Percentiles rank a stretch among this genome's conserved stretches.
These are phyloP conservation scores for Bolboschoenus planiculmis DNA, from an alignment of 176 grass and related monocot genomes.

Conservation along the genomic window DNA sequence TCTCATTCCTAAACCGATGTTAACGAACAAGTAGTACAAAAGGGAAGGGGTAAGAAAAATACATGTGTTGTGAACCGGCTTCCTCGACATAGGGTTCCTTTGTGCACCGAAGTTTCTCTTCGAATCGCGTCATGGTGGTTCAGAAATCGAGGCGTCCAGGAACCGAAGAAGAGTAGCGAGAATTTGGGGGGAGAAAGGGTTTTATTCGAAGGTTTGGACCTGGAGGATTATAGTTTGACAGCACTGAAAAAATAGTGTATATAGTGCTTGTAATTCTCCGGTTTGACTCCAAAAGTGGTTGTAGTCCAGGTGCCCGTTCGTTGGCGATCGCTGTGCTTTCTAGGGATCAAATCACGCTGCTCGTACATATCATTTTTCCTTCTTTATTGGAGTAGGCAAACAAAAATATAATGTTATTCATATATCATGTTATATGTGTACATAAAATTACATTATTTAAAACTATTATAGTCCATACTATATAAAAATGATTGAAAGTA, in stretches of 20 bases:
- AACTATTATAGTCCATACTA: too few species aligned
- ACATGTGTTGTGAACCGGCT: constrained; percentile 55
- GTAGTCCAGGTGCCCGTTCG: too few species aligned
- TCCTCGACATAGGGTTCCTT: constrained; percentile 90
- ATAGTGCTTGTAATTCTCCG: too few species aligned
- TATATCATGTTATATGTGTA: too few species aligned
- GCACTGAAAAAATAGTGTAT: too few species aligned
- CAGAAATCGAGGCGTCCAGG: neutral
- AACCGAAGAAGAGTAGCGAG: neutral
- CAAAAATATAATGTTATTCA: too few species aligned
- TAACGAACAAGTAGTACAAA: neutral
- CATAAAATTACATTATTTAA: too few species aligned
- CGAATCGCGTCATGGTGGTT: constrained; percentile 31
- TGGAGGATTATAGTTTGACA: neutral
- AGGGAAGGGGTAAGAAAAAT: neutral
- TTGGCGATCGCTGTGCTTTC: neutral
- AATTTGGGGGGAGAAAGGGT: neutral
- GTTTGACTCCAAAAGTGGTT: too few species aligned
- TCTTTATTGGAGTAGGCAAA: too few species aligned
- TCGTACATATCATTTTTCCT: neutral
- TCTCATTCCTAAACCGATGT: neutral
- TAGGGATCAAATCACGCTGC: neutral
- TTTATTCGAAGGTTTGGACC: neutral
- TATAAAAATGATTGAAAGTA: too few species aligned
- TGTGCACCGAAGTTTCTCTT: constrained; percentile 79